phyloP scores from a whole-genome alignment of 2,329 filamentous ascomycete genomes.

The Gnomoniopsis smithogilvyi region DNA sequence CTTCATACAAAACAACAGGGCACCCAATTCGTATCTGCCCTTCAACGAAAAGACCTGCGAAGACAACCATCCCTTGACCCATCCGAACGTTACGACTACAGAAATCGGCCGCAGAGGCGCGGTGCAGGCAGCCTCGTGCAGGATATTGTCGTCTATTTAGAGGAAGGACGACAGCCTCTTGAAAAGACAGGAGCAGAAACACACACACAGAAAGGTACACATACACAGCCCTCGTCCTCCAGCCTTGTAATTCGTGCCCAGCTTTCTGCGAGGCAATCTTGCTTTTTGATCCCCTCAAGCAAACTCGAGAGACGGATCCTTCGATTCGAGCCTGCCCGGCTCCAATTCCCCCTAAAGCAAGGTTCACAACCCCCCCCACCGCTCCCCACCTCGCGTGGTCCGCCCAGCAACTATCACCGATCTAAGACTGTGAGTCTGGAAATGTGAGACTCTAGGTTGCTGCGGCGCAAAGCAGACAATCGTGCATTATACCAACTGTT shows the following conservation, averaged over 20 bases:
- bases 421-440: neutral
- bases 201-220: neutral
- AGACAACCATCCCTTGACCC: neutral
- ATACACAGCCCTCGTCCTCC: neutral
- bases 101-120: neutral
- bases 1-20: no score
- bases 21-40: neutral
- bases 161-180: neutral
- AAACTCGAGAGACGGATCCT: neutral
- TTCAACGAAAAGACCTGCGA: neutral
- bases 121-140: neutral
- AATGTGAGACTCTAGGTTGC: neutral
- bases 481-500: neutral
- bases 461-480: neutral
- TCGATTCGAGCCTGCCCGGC: no score
- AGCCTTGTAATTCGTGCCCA: neutral
- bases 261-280: neutral
- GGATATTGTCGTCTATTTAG: neutral
- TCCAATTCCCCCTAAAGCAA: no score
- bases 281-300: no score
- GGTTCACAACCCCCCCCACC: no score
- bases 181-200: neutral
- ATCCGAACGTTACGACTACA: neutral
- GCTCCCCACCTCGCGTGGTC: no score
- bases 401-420: neutral